These are phyloP conservation scores for Sungouiella thailandica DNA, from an alignment of 805 yeast genomes.

Conservation along the genomic window DNA sequence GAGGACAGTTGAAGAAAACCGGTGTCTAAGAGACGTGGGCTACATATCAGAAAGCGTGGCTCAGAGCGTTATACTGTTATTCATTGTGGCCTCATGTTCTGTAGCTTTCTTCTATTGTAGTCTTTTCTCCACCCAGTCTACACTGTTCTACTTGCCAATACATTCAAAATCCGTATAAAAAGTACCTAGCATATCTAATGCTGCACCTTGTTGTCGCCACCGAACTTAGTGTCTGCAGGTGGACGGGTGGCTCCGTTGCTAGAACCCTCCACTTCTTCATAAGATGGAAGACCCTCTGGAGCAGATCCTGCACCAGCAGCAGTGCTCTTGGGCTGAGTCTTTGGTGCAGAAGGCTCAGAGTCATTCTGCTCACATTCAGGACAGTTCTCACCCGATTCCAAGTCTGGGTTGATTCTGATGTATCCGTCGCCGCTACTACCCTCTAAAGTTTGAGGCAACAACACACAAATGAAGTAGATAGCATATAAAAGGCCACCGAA, in stretches of 20 bases:
- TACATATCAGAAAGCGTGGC: too few species aligned
- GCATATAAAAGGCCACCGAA: conserved; percentile 27
- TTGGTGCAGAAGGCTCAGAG: background rate
- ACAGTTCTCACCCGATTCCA: background rate
- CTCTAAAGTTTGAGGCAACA: conserved; percentile 13
- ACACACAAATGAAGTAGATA: conserved; percentile 24
- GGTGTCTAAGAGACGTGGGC: too few species aligned
- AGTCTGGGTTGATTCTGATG: conserved; percentile 19
- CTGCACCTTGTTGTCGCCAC: conserved; percentile 32
- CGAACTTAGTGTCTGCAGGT: conserved; percentile 7
- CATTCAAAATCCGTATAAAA: too few species aligned
- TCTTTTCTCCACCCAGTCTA: too few species aligned
- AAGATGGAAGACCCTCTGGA: conserved; percentile 17
- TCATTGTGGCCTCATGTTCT: too few species aligned
- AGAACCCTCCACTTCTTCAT: conserved; percentile 21
- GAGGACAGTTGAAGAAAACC: too few species aligned
- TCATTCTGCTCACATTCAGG: background rate
- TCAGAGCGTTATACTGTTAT: too few species aligned
- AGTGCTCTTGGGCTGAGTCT: background rate
- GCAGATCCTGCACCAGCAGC: too few species aligned
- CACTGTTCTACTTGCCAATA: too few species aligned
- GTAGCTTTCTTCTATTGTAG: too few species aligned
- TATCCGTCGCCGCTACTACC: conserved; percentile 15
- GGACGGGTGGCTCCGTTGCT: conserved; percentile 1
- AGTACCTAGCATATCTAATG: conserved; percentile 10